Evolutionary conservation across 495 filamentous ascomycete genomes (phyloP).

Genomic region (Penicillium daleae): DNA sequence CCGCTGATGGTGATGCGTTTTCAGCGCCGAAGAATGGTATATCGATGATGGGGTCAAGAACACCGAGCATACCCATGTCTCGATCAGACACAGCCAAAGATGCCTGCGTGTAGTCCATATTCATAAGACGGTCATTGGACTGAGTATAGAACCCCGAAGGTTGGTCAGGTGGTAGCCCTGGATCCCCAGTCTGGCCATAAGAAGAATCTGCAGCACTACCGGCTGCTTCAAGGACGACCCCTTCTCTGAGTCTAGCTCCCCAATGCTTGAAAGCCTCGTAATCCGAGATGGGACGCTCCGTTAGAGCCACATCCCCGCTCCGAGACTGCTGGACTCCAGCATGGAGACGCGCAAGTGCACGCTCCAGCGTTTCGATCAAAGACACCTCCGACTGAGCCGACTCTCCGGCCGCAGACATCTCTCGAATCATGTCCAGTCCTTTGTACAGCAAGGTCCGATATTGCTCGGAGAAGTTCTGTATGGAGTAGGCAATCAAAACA

Average conservation of each 20-base stretch:
- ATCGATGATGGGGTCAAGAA: constrained; percentile 21
- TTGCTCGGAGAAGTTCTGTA: not conserved
- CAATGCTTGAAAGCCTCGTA: constrained; percentile 7
- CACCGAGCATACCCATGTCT: constrained; percentile 11
- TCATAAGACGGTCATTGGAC: not conserved
- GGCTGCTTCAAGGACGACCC: not conserved
- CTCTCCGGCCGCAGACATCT: constrained; percentile 39
- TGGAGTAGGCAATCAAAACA: constrained; percentile 38
- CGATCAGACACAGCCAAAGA: not conserved
- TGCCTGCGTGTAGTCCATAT: not conserved
- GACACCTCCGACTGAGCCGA: constrained; percentile 41
- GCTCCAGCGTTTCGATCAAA: constrained; percentile 40
- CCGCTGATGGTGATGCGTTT: constrained; percentile 19
- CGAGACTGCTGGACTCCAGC: not conserved
- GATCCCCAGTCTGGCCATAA: not conserved
- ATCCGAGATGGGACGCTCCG: not conserved
- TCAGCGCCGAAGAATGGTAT: constrained; percentile 24
- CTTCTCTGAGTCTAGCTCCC: not conserved
- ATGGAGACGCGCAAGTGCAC: constrained; percentile 20
- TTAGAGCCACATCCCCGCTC: too few relatives aligned
- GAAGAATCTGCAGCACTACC: not conserved
- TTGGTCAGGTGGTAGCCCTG: not conserved
- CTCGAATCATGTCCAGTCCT: constrained; percentile 39
- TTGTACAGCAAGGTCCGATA: constrained; percentile 24
- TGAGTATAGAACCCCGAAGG: not conserved